phyloP scores from a whole-genome alignment of 1,139 yeast genomes.

The Yarrowia galli region DNA sequence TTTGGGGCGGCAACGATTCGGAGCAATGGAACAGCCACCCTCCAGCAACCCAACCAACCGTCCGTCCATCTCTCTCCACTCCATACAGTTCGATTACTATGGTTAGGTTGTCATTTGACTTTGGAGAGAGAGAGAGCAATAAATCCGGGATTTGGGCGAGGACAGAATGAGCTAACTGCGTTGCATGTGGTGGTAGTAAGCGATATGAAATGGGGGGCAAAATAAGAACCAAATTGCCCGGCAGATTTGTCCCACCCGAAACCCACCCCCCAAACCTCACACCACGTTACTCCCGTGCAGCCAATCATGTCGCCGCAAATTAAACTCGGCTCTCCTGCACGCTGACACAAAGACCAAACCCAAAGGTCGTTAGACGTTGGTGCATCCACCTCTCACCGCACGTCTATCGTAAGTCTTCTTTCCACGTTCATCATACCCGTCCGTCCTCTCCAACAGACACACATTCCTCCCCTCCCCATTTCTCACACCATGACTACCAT shows the following conservation, averaged over 20 bases:
- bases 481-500: constrained; percentile 21
- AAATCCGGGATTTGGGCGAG: constrained; percentile 11
- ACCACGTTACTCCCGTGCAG: background rate
- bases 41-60: too few relatives aligned
- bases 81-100: background rate
- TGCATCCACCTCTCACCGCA: constrained; percentile 33
- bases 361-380: background rate
- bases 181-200: too few relatives aligned
- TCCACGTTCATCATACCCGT: background rate
- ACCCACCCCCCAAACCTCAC: too few relatives aligned
- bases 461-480: background rate
- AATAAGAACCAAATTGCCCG: too few relatives aligned
- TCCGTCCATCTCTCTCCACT: too few relatives aligned
- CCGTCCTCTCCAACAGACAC: too few relatives aligned
- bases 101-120: constrained; percentile 17
- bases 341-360: constrained; percentile 31
- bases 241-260: too few relatives aligned
- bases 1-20: too few relatives aligned
- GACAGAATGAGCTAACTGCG: too few relatives aligned
- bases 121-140: constrained; percentile 20
- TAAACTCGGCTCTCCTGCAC: constrained; percentile 4
- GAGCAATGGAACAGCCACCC: too few relatives aligned
- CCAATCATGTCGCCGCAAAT: background rate
- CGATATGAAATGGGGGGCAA: too few relatives aligned
- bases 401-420: constrained; percentile 35